Evolutionary conservation across 2,329 filamentous ascomycete genomes (phyloP).

Genomic region (Endoconidiophora polonica): DNA sequence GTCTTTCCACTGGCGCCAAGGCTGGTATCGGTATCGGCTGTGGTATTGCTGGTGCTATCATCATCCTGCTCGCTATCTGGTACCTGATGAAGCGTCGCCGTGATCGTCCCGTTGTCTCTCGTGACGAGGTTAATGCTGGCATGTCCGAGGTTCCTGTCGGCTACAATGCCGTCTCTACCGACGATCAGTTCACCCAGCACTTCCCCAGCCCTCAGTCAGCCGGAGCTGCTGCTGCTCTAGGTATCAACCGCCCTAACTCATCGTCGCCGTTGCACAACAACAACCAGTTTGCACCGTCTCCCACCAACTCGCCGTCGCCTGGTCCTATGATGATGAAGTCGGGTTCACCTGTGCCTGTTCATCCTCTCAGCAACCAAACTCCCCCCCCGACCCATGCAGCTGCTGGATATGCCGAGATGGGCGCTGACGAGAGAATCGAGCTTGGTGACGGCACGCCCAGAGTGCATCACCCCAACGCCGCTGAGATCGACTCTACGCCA

Average conservation of each 20-base stretch:
- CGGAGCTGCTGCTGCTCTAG: constrained; percentile 10
- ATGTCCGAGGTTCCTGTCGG: constrained; percentile 25
- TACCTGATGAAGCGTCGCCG: constrained; percentile 14
- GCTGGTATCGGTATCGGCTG: constrained; percentile 27
- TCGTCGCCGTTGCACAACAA: constrained; percentile 15
- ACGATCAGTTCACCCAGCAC: constrained; percentile 18
- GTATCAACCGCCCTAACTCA: constrained; percentile 15
- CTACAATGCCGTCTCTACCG: constrained; percentile 11
- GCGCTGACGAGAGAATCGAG: constrained; percentile 19
- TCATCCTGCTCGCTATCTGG: constrained; percentile 15
- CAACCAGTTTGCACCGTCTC: constrained; percentile 15
- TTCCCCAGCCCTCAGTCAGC: constrained; percentile 16
- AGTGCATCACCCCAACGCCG: constrained; percentile 22
- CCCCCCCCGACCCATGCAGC: constrained; percentile 12
- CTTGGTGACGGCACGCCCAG: constrained; percentile 17
- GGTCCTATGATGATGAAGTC: constrained; percentile 4
- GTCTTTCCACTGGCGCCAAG: constrained; percentile 27
- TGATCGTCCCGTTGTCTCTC: constrained; percentile 16
- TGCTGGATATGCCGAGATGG: constrained; percentile 13
- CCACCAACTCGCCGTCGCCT: constrained; percentile 12
- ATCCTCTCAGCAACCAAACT: background rate
- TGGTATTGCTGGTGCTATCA: constrained; percentile 22
- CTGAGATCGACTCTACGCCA: constrained; percentile 23
- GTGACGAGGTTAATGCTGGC: constrained; percentile 25
- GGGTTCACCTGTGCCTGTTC: background rate